Evolutionary conservation across 2,329 filamentous ascomycete genomes (phyloP).

Genomic region (Sclerotinia spermophila): DNA sequence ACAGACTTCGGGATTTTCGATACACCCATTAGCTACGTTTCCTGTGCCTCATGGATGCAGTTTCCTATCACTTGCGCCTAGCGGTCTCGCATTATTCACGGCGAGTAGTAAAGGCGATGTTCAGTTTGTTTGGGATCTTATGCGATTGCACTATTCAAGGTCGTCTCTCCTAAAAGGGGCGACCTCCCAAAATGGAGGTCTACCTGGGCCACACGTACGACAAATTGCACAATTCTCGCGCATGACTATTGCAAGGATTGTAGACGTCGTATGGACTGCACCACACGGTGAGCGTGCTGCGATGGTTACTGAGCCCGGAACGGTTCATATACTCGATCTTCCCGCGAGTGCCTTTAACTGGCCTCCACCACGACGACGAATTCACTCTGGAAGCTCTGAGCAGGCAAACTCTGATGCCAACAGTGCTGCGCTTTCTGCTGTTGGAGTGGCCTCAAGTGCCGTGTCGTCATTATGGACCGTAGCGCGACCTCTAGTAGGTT

Average conservation of each 20-base stretch:
- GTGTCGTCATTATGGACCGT: constrained; percentile 37
- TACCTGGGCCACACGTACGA: constrained; percentile 59
- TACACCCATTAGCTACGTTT: constrained; percentile 68
- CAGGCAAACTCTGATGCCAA: constrained; percentile 39
- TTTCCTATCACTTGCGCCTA: constrained; percentile 74
- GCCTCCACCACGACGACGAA: constrained; percentile 58
- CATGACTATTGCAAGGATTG: constrained; percentile 85
- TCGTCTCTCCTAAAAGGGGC: constrained; percentile 55
- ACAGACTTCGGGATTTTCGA: constrained; percentile 43
- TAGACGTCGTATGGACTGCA: constrained; percentile 84
- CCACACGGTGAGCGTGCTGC: constrained; percentile 79
- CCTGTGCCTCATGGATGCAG: constrained; percentile 70
- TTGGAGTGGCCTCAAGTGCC: constrained; percentile 36
- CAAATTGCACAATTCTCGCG: constrained; percentile 86
- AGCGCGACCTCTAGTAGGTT: constrained; percentile 35
- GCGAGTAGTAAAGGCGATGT: constrained; percentile 81
- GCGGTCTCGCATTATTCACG: constrained; percentile 70
- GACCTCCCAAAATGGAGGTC: constrained; percentile 39
- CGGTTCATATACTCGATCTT: constrained; percentile 87
- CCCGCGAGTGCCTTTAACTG: constrained; percentile 79
- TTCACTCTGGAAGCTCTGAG: constrained; percentile 21
- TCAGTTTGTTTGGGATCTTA: constrained; percentile 76
- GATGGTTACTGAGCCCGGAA: constrained; percentile 91
- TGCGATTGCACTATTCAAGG: constrained; percentile 61
- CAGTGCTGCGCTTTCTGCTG: constrained; percentile 46